phyloP scores from a whole-genome alignment of 1,139 yeast genomes.

The Candida tetrigidarum region DNA sequence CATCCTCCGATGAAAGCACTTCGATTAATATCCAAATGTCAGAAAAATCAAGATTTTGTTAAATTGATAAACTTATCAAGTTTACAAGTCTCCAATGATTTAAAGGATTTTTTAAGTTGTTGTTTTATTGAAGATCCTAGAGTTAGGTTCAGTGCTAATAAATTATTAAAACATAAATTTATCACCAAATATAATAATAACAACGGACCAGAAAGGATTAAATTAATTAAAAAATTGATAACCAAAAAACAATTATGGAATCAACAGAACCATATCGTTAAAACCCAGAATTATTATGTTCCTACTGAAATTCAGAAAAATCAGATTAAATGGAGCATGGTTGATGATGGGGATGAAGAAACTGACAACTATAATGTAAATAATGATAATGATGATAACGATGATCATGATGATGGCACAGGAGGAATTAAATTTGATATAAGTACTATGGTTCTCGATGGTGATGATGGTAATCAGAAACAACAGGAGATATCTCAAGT shows the following conservation, averaged over 20 bases:
- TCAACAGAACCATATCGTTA: slow-evolving; percentile 40
- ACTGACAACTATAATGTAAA: background rate
- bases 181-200: slow-evolving; percentile 31
- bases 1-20: slow-evolving; percentile 83
- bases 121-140: slow-evolving; percentile 70
- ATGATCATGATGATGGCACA: background rate
- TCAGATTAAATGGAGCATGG: slow-evolving; percentile 39
- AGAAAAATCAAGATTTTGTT: slow-evolving; percentile 35
- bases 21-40: slow-evolving; percentile 47
- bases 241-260: slow-evolving; percentile 47
- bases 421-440: slow-evolving; percentile 40
- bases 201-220: slow-evolving; percentile 19
- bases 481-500: background rate
- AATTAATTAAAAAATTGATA: slow-evolving; percentile 35
- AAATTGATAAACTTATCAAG: slow-evolving; percentile 33
- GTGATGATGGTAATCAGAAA: slow-evolving; percentile 1
- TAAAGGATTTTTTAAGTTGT: slow-evolving; percentile 62
- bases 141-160: slow-evolving; percentile 59
- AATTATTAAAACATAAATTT: slow-evolving; percentile 64
- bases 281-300: slow-evolving; percentile 39
- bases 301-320: slow-evolving; percentile 43
- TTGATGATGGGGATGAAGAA: slow-evolving; percentile 17
- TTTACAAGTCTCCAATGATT: slow-evolving; percentile 26
- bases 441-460: slow-evolving; percentile 28
- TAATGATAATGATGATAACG: background rate